Evolutionary conservation across 2,329 filamentous ascomycete species (phyloP).

Genomic region (Paracoccidioides lutzii): DNA sequence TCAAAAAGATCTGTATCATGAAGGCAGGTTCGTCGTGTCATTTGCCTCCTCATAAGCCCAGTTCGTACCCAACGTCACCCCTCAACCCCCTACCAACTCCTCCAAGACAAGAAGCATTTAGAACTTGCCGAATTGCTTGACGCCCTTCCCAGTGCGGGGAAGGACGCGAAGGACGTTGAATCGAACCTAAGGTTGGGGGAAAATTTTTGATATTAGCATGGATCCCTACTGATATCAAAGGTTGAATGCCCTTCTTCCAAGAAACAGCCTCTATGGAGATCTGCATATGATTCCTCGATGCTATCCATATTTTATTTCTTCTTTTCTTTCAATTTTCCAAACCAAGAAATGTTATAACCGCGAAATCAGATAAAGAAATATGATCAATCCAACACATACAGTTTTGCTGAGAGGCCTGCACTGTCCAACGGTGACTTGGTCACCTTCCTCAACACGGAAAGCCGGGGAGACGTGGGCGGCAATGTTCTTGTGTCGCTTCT

Average conservation of each 20-base stretch:
- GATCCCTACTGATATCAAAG: not conserved
- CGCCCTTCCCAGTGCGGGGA: conserved; percentile 88
- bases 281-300: not conserved
- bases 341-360: not conserved
- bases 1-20: not conserved
- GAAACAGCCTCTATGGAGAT: not conserved
- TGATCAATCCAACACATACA: conserved; percentile 49
- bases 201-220: not conserved
- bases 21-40: conserved; percentile 1
- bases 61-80: conserved; percentile 14
- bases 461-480: conserved; percentile 97
- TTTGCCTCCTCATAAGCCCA: conserved; percentile 7
- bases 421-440: conserved; percentile 98
- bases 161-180: conserved; percentile 99
- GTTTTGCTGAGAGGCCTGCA: conserved; percentile 99
- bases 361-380: not conserved
- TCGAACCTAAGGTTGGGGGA: conserved; percentile 53
- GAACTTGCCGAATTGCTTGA: conserved; percentile 99
- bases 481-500: conserved; percentile 99
- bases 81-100: conserved; percentile 20
- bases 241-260: not conserved
- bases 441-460: conserved; percentile 99
- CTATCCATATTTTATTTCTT: not conserved
- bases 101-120: conserved; percentile 41
- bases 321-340: not conserved